phyloP scores from a whole-genome alignment of 2,329 filamentous ascomycete species.

The Botryotinia calthae region DNA sequence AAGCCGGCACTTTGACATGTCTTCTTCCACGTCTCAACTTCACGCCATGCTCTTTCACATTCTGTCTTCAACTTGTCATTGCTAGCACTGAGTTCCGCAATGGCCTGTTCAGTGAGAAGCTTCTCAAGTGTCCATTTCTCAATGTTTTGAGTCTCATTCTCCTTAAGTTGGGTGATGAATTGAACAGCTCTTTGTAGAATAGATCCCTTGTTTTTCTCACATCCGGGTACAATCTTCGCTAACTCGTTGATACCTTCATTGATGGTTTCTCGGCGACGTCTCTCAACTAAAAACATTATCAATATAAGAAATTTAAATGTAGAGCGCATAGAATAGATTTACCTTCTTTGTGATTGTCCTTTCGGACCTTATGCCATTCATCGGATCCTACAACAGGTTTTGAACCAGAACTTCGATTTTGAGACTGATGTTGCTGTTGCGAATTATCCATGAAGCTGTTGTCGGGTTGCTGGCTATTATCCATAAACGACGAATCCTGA shows the following conservation, averaged over 20 bases:
- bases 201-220: conserved; percentile 98
- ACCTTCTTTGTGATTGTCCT: conserved; percentile 99
- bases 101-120: conserved; percentile 82
- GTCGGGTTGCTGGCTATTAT: conserved; percentile 37
- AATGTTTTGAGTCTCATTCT: conserved; percentile 90
- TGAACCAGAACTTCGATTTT: conserved; percentile 37
- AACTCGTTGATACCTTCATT: conserved; percentile 99
- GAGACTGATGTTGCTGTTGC: conserved; percentile 34
- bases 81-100: conserved; percentile 79
- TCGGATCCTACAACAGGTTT: conserved; percentile 94
- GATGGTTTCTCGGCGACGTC: conserved; percentile 93
- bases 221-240: conserved; percentile 94
- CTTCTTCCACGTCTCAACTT: conserved; percentile 77
- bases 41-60: conserved; percentile 72
- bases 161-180: conserved; percentile 91
- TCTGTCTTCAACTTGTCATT: conserved; percentile 85
- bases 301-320: conserved; percentile 25
- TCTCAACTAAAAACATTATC: conserved; percentile 67
- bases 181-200: conserved; percentile 91
- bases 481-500: conserved; percentile 42
- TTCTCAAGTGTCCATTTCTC: conserved; percentile 94
- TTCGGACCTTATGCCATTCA: conserved; percentile 96
- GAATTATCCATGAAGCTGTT: conserved; percentile 43
- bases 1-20: conserved; percentile 60
- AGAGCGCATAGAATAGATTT: conserved; percentile 36